Conservation (phyloP, 441 rosid genomes). For the Flueggea neowawraea region DNA sequence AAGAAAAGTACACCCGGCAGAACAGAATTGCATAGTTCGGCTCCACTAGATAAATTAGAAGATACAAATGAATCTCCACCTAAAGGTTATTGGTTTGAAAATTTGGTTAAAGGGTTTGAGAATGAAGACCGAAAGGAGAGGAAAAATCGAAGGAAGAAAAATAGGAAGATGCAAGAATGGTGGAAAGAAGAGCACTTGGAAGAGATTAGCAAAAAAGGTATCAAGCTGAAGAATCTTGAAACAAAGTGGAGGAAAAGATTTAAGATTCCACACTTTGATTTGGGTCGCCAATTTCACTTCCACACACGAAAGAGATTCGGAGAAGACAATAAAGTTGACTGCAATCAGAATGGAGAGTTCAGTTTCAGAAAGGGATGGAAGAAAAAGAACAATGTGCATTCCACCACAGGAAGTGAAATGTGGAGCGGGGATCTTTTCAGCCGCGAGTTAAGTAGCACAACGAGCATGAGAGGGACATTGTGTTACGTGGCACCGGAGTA, state of each 20-base stretch:
- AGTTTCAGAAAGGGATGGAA: slow-evolving; percentile 90
- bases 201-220: slow-evolving; percentile 45
- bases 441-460: slow-evolving; percentile 96
- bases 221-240: slow-evolving; percentile 39
- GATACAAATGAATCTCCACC: slow-evolving; percentile 34
- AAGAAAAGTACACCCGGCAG: slow-evolving; percentile 44
- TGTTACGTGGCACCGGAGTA: slow-evolving; percentile 96
- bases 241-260: slow-evolving; percentile 61
- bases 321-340: slow-evolving; percentile 31
- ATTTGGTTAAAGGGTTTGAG: slow-evolving; percentile 37
- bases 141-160: slow-evolving; percentile 45
- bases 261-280: slow-evolving; percentile 50
- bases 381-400: slow-evolving; percentile 43
- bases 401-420: slow-evolving; percentile 70
- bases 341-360: slow-evolving; percentile 64
- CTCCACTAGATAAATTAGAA: slow-evolving; percentile 41
- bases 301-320: slow-evolving; percentile 31
- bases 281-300: slow-evolving; percentile 38
- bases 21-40: slow-evolving; percentile 33
- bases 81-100: slow-evolving; percentile 29
- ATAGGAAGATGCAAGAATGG: slow-evolving; percentile 92
- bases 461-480: slow-evolving; percentile 96
- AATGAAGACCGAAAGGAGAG: slow-evolving; percentile 25
- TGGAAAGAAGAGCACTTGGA: slow-evolving; percentile 91
- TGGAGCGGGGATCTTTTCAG: slow-evolving; percentile 95